A percentile compares a stretch with the other conserved stretches of the same genome.
Conservation (phyloP, 495 filamentous ascomycete genomes). For the Penicillium tannophilum region DNA sequence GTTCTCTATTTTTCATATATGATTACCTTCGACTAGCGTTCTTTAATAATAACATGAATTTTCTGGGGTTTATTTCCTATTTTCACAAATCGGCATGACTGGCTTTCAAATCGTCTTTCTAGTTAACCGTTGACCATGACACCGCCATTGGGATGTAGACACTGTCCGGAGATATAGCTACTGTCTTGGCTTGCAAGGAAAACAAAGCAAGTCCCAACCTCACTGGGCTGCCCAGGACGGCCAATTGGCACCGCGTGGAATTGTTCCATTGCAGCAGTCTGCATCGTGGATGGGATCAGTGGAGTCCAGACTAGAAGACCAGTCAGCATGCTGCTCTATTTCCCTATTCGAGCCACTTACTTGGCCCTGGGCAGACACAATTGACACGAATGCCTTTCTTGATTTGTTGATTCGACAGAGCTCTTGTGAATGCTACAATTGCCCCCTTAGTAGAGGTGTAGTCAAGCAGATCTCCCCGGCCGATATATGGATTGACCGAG, state of each 20-base stretch:
- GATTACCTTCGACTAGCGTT: neutral
- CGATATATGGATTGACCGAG: slow-evolving; percentile 80
- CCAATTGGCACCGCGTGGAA: slow-evolving; percentile 77
- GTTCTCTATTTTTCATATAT: neutral
- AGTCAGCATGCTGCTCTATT: slow-evolving; percentile 1
- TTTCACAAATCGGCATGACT: neutral
- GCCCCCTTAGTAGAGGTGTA: slow-evolving; percentile 86
- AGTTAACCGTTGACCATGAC: slow-evolving; percentile 60
- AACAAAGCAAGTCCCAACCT: slow-evolving; percentile 84
- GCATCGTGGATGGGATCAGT: slow-evolving; percentile 79
- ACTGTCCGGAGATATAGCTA: slow-evolving; percentile 62
- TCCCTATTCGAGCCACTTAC: slow-evolving; percentile 30
- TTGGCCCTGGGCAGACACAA: slow-evolving; percentile 74
- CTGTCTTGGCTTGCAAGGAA: slow-evolving; percentile 79
- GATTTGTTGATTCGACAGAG: slow-evolving; percentile 73
- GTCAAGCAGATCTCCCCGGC: slow-evolving; percentile 79
- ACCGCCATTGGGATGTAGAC: slow-evolving; percentile 71
- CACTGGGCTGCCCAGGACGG: slow-evolving; percentile 73
- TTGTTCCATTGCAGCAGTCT: slow-evolving; percentile 64
- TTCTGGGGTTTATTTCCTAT: slow-evolving; percentile 3
- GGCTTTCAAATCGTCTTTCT: neutral
- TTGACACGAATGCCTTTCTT: slow-evolving; percentile 79
- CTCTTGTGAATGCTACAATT: slow-evolving; percentile 79
- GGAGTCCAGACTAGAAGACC: slow-evolving; percentile 71
- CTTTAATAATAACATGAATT: neutral